phyloP scores from a whole-genome alignment of 306 rosid genomes.

The Gastrolobium bilobum region DNA sequence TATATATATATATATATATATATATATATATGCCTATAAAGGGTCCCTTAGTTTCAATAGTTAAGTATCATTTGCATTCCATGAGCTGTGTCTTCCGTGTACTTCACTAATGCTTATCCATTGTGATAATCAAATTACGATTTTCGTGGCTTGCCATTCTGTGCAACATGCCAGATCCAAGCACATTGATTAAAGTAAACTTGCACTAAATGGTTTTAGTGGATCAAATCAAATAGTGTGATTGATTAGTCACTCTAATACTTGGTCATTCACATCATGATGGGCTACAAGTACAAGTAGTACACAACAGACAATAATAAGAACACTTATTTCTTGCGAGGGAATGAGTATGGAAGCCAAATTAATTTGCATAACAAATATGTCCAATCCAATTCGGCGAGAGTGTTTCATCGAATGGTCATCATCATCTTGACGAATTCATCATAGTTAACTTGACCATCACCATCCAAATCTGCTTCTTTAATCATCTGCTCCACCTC shows the following conservation, averaged over 20 bases:
- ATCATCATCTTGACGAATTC: slow-evolving; percentile 93
- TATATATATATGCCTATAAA: no score
- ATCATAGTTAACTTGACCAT: slow-evolving; percentile 88
- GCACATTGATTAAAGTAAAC: no score
- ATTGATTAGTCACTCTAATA: slow-evolving; percentile 48
- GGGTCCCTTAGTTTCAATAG: neutral
- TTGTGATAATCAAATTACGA: no score
- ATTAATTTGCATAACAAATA: slow-evolving; percentile 42
- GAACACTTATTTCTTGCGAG: slow-evolving; percentile 26
- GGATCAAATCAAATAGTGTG: no score
- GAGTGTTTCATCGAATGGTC: slow-evolving; percentile 68
- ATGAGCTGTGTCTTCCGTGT: neutral
- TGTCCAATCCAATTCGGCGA: neutral
- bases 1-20: no score
- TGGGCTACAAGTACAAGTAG: slow-evolving; percentile 33
- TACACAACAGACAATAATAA: slow-evolving; percentile 18
- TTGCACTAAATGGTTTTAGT: no score
- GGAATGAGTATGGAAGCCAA: slow-evolving; percentile 37
- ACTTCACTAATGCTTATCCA: no score
- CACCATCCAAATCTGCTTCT: slow-evolving; percentile 96
- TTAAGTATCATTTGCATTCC: neutral
- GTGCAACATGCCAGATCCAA: neutral
- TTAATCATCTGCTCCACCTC: slow-evolving; percentile 92
- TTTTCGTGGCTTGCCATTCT: neutral
- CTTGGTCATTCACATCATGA: slow-evolving; percentile 49